Evolutionary conservation across 805 yeast genomes (phyloP).

Genomic region (Candida tibetensis): DNA sequence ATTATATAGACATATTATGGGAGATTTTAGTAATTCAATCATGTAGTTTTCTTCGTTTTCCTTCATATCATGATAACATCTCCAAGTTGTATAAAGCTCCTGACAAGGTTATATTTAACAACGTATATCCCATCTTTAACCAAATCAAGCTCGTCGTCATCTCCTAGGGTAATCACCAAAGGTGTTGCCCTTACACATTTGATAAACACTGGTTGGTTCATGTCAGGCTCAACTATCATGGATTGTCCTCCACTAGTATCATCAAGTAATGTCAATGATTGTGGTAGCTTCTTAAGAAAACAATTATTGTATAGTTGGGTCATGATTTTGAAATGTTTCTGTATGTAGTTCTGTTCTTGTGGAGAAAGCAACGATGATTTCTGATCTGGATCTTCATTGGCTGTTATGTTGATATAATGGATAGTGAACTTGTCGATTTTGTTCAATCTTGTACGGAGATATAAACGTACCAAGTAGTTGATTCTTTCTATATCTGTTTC

Average conservation of each 20-base stretch:
- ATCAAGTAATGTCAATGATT: slow-evolving; percentile 66
- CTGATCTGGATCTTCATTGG: slow-evolving; percentile 9
- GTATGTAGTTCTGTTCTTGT: slow-evolving; percentile 66
- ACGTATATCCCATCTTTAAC: slow-evolving; percentile 69
- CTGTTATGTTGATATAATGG: slow-evolving; percentile 46
- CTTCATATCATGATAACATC: slow-evolving; percentile 36
- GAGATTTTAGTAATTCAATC: background rate
- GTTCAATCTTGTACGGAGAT: slow-evolving; percentile 69
- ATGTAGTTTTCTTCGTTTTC: too few species aligned
- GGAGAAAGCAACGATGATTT: slow-evolving; percentile 15
- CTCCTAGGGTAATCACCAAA: slow-evolving; percentile 24
- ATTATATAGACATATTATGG: background rate
- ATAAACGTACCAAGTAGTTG: slow-evolving; percentile 76
- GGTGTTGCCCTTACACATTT: slow-evolving; percentile 25
- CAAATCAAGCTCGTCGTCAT: slow-evolving; percentile 38
- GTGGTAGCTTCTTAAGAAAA: slow-evolving; percentile 68
- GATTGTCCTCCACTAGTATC: slow-evolving; percentile 58
- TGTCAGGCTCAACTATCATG: slow-evolving; percentile 80
- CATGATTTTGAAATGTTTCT: slow-evolving; percentile 60
- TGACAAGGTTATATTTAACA: slow-evolving; percentile 54
- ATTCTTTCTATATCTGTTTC: slow-evolving; percentile 91
- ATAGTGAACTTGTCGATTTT: slow-evolving; percentile 73
- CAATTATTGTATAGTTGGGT: slow-evolving; percentile 63
- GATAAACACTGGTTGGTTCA: slow-evolving; percentile 75
- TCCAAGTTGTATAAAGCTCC: slow-evolving; percentile 32